A percentile compares a stretch with the other conserved stretches of the same genome.
Conservation (phyloP, 805 yeast species). For the Starmera caribaea region DNA sequence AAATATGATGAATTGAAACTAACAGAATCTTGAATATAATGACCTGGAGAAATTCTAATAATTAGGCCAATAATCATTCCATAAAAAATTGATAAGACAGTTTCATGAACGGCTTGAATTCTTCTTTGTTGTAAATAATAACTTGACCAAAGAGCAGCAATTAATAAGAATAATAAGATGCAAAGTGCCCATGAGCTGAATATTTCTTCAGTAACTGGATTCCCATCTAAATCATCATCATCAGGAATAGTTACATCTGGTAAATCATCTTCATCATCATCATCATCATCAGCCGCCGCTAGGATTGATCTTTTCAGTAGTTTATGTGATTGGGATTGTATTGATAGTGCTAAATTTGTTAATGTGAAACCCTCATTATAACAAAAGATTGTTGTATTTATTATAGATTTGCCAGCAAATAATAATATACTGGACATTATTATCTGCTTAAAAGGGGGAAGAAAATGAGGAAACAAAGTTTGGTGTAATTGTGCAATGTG, state of each 20-base stretch:
- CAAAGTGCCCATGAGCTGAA: conserved; percentile 97
- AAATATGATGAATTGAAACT: conserved; percentile 91
- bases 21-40: conserved; percentile 92
- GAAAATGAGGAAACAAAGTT: no score
- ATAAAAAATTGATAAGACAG: conserved; percentile 89
- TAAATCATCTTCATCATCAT: conserved; percentile 27
- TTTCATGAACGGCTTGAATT: conserved; percentile 95
- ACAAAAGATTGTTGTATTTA: not conserved
- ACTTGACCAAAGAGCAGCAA: conserved; percentile 90
- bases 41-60: conserved; percentile 89
- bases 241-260: conserved; percentile 31
- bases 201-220: conserved; percentile 89
- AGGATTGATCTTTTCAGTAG: conserved; percentile 15
- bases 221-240: conserved; percentile 52
- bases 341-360: no score
- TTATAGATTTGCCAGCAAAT: not conserved
- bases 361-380: no score
- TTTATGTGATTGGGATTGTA: not conserved
- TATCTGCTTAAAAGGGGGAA: no score
- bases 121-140: conserved; percentile 85
- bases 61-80: conserved; percentile 95
- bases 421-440: not conserved
- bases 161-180: conserved; percentile 68
- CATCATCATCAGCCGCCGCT: conserved; percentile 22
- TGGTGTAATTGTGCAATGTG: no score